Evolutionary conservation across 2,329 filamentous ascomycete species (phyloP), one percentile per base, ranked within the genome.

Genomic region (Aspergillus vadensis): DNA sequence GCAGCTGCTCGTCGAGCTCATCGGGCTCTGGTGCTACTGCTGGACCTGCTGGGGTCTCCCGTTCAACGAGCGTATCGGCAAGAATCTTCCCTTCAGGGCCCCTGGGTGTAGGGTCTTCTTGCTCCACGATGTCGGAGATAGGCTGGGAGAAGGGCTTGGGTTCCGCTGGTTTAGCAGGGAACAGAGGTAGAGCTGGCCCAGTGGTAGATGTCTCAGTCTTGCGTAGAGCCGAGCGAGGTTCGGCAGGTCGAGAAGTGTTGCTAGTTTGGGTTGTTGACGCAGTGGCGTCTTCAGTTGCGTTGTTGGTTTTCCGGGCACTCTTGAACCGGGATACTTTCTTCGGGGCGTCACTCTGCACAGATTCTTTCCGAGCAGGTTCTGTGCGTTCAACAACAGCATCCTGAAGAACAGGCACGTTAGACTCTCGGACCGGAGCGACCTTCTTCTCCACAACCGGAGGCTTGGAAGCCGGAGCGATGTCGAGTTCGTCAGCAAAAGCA

Each of bases 401-500:
- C 30, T 75, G 74, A 25, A 82, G 67, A 58, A 75, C 69, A 19
- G 69, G 64, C 5, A 71, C 65, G 41, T 75, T 71, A 43, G 74
- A 60, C 63, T 69, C 60, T 55, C 60, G 59, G 54, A 65, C 59
- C 65, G 64, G 65, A 70, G 69, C 51, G 67, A 67, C 65, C 50
- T 75, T 69, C 38, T 72, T 66, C 51, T 76, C 59, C 15, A 59
- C 23, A 41, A 63, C 48, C 55, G 61, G 21, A 63, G 70, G 50
- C 74, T 77, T 64, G 36, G 78, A 65, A 21, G 76, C 73, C 50
- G 78, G 80, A 30, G 90, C 88, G 63, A 96, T 87, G 67, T 95
- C 91, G 36, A 96, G 79, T 5, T 83, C 82, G 36, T 88, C 80
- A 2, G 92, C 88, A 75, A 97, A 97, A n/a, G 89, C 86, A 25